Conservation (phyloP, 1,284 basidiomycete genomes). For the Ustilago shanxiensis region DNA sequence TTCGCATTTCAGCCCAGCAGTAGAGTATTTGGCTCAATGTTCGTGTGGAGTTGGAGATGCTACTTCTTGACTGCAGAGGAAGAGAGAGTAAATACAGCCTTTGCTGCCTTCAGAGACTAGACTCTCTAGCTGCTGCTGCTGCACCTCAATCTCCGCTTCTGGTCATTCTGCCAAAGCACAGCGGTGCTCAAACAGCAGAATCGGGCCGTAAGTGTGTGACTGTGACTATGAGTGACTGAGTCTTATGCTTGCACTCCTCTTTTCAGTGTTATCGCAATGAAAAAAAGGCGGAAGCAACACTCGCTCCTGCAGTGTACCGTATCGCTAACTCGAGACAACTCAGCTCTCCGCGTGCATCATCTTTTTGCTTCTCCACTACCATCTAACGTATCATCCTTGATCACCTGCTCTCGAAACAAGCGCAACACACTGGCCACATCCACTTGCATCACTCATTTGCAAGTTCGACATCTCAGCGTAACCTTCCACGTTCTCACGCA, state of each 20-base stretch:
- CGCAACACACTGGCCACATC: neutral
- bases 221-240: neutral
- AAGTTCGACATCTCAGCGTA: slow-evolving; percentile 8
- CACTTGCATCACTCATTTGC: slow-evolving; percentile 16
- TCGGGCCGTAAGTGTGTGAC: neutral
- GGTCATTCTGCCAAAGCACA: slow-evolving; percentile 1
- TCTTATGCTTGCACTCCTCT: slow-evolving; percentile 1
- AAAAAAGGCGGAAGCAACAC: neutral
- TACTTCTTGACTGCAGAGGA: neutral
- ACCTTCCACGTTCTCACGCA: neutral
- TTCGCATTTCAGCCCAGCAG: slow-evolving; percentile 1
- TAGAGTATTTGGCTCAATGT: neutral
- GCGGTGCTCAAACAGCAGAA: neutral
- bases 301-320: neutral
- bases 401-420: slow-evolving; percentile 4
- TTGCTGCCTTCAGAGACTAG: slow-evolving; percentile 2
- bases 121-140: neutral
- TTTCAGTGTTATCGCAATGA: slow-evolving; percentile 1
- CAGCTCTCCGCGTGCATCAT: slow-evolving; percentile 1
- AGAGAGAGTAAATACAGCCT: neutral
- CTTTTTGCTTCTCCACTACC: slow-evolving; percentile 3
- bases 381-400: slow-evolving; percentile 10
- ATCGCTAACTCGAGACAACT: slow-evolving; percentile 16
- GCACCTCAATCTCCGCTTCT: slow-evolving; percentile 3
- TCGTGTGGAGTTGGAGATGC: neutral